phyloP scores from a whole-genome alignment of 2,329 filamentous ascomycete genomes.

The Zarea fungicola region DNA sequence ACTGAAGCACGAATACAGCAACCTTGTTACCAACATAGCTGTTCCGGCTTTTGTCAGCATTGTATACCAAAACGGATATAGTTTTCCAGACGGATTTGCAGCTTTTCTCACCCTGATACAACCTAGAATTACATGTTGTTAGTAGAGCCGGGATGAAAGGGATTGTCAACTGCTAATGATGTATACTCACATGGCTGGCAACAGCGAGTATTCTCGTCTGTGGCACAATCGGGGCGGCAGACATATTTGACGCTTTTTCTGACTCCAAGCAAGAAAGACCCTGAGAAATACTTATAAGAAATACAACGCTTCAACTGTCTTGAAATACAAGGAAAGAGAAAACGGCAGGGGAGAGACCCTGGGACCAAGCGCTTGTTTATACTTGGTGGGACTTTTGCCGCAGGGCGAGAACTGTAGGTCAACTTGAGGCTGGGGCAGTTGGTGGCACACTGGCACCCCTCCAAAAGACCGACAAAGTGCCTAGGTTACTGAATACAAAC shows the following conservation, averaged over 20 bases:
- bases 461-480: too few species aligned
- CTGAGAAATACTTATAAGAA: too few species aligned
- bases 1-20: slow-evolving; percentile 90
- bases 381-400: too few species aligned
- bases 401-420: too few species aligned
- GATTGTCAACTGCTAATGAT: neutral
- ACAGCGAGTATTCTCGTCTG: slow-evolving; percentile 73
- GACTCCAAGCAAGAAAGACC: too few species aligned
- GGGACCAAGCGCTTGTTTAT: too few species aligned
- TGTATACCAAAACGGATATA: neutral
- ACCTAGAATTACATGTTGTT: slow-evolving; percentile 31
- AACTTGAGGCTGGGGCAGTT: too few species aligned
- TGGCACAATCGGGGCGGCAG: slow-evolving; percentile 30
- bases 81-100: too few species aligned
- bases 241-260: slow-evolving; percentile 1
- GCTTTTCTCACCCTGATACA: slow-evolving; percentile 35
- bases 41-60: neutral
- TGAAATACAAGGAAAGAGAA: neutral
- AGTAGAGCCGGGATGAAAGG: neutral
- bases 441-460: too few species aligned
- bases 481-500: too few species aligned
- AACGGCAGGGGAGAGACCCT: too few species aligned
- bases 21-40: slow-evolving; percentile 99
- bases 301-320: neutral
- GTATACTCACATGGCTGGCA: slow-evolving; percentile 80